phyloP scores from a whole-genome alignment of 768 basidiomycete genomes.

The Tephrocybe sp. region DNA sequence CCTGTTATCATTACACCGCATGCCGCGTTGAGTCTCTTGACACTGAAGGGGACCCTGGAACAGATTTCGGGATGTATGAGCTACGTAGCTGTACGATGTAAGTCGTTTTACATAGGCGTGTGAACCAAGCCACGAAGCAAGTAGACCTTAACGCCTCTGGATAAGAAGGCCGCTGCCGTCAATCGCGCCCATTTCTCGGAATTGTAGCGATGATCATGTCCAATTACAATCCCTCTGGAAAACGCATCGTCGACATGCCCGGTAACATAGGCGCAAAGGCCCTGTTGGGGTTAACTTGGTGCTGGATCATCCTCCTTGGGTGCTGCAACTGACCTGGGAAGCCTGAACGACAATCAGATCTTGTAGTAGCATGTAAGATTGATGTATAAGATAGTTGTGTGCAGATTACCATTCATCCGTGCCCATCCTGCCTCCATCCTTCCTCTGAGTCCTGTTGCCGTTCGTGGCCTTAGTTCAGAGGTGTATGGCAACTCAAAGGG shows the following conservation, averaged over 20 bases:
- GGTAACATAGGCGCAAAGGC: slow-evolving; percentile 72
- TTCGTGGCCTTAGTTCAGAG: background rate
- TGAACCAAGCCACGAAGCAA: slow-evolving; percentile 71
- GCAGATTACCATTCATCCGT: slow-evolving; percentile 75
- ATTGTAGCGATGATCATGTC: slow-evolving; percentile 84
- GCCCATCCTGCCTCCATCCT: slow-evolving; percentile 89
- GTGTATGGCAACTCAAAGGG: background rate
- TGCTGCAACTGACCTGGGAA: slow-evolving; percentile 56
- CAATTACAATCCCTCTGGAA: slow-evolving; percentile 73
- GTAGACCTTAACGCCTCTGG: slow-evolving; percentile 66
- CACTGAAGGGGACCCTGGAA: slow-evolving; percentile 75
- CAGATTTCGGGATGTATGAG: background rate
- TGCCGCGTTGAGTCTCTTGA: slow-evolving; percentile 65
- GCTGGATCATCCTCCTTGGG: background rate
- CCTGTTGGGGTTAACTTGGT: slow-evolving; percentile 40
- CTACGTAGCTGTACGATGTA: background rate
- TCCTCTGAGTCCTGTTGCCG: slow-evolving; percentile 70
- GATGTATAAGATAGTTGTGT: background rate
- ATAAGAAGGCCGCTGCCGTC: slow-evolving; percentile 70
- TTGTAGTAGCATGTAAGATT: slow-evolving; percentile 15
- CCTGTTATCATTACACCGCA: slow-evolving; percentile 93
- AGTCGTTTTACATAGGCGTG: slow-evolving; percentile 67
- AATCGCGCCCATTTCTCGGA: slow-evolving; percentile 77
- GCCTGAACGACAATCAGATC: slow-evolving; percentile 80
- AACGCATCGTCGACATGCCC: slow-evolving; percentile 51